Evolutionary conservation across 441 rosid genomes (phyloP), one percentile per base, ranked within the genome.

Genomic region (Gossypium schwendimanii): DNA sequence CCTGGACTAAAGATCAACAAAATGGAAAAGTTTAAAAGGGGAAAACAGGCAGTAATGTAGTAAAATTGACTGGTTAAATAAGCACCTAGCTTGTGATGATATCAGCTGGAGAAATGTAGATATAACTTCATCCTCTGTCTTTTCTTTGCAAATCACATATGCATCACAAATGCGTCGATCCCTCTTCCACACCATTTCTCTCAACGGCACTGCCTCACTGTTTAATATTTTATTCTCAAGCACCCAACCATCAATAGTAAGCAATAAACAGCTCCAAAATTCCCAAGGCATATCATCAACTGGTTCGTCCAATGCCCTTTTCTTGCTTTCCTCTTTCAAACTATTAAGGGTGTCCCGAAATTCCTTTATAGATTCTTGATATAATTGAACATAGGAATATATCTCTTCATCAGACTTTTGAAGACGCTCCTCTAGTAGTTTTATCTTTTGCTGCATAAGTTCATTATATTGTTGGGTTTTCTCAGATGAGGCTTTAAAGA

Each of bases 171-270:
- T 79, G 36, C 73, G 83, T 44, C 89, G 68, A 24, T 95, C 91
- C 79, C 91, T 88, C 86, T 88, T 91, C 98, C 94, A 87, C 53
- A 75, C 85, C 97, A 88, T 83, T 78, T 91, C 93, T 81, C 98
- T 86, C 80, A 92, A 82, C 41, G 82, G 69, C 71, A 85, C 82
- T 70, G 91, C 94, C 77, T 91, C 94, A 55, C 69, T 72, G 70
- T 74, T 72, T 53, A 82, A 81, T 76, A 95, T 73, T 88, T 90
- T 92, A 77, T 89, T 86, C 82, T 95, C 99, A 68, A 95, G 95
- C 63, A 87, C 72, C 99, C 99, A 95, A 54, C 98, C 99, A 85
- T 89, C 99, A 84, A 95, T 78, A 50, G 82, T 86, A 77, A 95
- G 87, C 79, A 92, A 81, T 73, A 95, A 79, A 80, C 73, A 86